phyloP scores from a whole-genome alignment of 768 basidiomycete species.

The Termitomyces sp. region DNA sequence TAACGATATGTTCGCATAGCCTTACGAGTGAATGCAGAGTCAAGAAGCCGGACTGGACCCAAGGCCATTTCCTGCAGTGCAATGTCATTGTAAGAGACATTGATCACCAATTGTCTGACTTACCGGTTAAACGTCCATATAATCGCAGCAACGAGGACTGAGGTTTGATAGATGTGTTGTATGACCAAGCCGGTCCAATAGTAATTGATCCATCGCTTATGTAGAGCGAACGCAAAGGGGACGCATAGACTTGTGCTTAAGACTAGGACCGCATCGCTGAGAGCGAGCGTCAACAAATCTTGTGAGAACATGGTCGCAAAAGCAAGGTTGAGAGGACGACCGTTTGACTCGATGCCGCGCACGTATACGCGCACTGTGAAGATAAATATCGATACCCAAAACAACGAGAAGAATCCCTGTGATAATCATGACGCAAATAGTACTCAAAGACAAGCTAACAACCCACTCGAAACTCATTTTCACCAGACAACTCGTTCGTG shows the following conservation, averaged over 20 bases:
- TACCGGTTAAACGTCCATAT: slow-evolving; percentile 89
- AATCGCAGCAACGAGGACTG: slow-evolving; percentile 66
- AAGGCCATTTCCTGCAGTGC: slow-evolving; percentile 79
- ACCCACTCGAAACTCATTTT: slow-evolving; percentile 82
- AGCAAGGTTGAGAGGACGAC: slow-evolving; percentile 67
- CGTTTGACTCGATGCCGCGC: slow-evolving; percentile 69
- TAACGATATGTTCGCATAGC: slow-evolving; percentile 14
- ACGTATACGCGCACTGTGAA: slow-evolving; percentile 76
- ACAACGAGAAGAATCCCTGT: slow-evolving; percentile 91
- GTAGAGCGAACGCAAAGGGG: slow-evolving; percentile 73
- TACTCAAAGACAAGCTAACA: not conserved
- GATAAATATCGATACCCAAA: slow-evolving; percentile 88
- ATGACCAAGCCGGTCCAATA: slow-evolving; percentile 69
- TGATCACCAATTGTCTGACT: slow-evolving; percentile 8
- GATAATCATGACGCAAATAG: slow-evolving; percentile 1
- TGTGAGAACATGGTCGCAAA: slow-evolving; percentile 88
- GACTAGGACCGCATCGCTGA: slow-evolving; percentile 82
- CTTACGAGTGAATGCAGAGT: slow-evolving; percentile 79
- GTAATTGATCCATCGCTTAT: slow-evolving; percentile 77
- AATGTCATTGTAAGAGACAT: not conserved
- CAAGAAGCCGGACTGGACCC: slow-evolving; percentile 93
- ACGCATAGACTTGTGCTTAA: slow-evolving; percentile 72
- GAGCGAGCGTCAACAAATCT: slow-evolving; percentile 75
- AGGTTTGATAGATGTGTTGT: slow-evolving; percentile 78
- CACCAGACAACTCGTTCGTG: slow-evolving; percentile 61